phyloP scores from a whole-genome alignment of 2,329 filamentous ascomycete genomes.

The Nemania sp. region DNA sequence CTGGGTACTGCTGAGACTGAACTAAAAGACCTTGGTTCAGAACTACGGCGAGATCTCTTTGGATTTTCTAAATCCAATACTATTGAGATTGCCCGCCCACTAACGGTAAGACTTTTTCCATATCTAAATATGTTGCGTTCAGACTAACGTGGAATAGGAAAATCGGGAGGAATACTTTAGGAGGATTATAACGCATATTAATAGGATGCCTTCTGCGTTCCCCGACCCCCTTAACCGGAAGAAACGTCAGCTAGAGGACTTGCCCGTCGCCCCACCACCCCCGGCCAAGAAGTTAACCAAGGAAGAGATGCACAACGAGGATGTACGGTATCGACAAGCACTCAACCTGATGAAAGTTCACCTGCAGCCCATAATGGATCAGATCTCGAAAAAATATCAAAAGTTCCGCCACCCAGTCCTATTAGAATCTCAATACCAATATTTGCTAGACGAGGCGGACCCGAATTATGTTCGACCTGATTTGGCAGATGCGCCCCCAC shows the following conservation, averaged over 20 bases:
- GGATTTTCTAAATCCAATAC: conserved; percentile 85
- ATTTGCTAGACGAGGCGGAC: conserved; percentile 86
- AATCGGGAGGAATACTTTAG: conserved; percentile 84
- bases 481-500: conserved; percentile 66
- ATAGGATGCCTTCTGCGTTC: conserved; percentile 84
- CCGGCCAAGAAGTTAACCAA: conserved; percentile 77
- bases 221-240: conserved; percentile 89
- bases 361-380: conserved; percentile 96
- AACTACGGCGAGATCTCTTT: conserved; percentile 82
- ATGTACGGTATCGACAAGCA: conserved; percentile 83
- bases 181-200: conserved; percentile 79
- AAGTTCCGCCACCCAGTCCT: conserved; percentile 88
- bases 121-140: background rate
- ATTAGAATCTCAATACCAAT: conserved; percentile 77
- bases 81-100: conserved; percentile 76
- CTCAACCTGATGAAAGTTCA: conserved; percentile 89
- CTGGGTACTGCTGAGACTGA: conserved; percentile 84
- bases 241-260: conserved; percentile 81
- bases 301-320: conserved; percentile 82
- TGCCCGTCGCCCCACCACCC: conserved; percentile 80
- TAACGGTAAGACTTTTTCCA: conserved; percentile 61
- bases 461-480: conserved; percentile 75
- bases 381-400: conserved; percentile 90
- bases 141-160: conserved; percentile 55
- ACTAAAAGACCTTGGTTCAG: conserved; percentile 68